These are phyloP conservation scores for Didymella pinodella DNA, from an alignment of 2,329 filamentous ascomycete genomes.

Conservation along the genomic window DNA sequence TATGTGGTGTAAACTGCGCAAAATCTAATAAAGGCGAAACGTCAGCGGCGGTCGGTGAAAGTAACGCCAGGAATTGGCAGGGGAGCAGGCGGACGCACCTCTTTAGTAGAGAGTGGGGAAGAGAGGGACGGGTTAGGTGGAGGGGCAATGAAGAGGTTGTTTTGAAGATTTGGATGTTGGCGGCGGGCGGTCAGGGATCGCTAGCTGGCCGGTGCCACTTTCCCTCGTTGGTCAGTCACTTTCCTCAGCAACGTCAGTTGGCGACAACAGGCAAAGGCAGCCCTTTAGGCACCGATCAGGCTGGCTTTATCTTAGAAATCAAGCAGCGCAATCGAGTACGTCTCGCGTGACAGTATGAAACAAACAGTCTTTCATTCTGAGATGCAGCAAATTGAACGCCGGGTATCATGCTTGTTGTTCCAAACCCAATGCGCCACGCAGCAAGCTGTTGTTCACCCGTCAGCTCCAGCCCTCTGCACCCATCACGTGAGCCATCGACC, in stretches of 20 bases:
- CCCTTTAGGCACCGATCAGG: slow-evolving; percentile 34
- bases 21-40: slow-evolving; percentile 28
- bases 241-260: slow-evolving; percentile 23
- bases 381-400: slow-evolving; percentile 34
- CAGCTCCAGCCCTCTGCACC: slow-evolving; percentile 11
- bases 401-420: slow-evolving; percentile 45
- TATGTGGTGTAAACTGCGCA: slow-evolving; percentile 40
- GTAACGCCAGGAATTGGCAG: slow-evolving; percentile 21
- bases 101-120: slow-evolving; percentile 41
- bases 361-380: slow-evolving; percentile 3
- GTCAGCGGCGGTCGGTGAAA: slow-evolving; percentile 33
- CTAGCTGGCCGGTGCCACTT: slow-evolving; percentile 21
- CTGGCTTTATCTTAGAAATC: slow-evolving; percentile 30
- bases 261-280: slow-evolving; percentile 27
- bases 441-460: slow-evolving; percentile 33
- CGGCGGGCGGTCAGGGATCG: slow-evolving; percentile 23
- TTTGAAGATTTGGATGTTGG: slow-evolving; percentile 26
- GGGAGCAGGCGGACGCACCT: slow-evolving; percentile 37
- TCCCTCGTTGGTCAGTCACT: slow-evolving; percentile 12
- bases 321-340: slow-evolving; percentile 6
- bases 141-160: slow-evolving; percentile 29
- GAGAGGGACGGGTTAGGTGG: slow-evolving; percentile 40
- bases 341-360: background rate
- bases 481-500: slow-evolving; percentile 9
- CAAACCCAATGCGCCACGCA: slow-evolving; percentile 49